Base-by-base conservation (phyloP, 352 stramenopile species). In the Globisporangium cederbergense region DNA sequence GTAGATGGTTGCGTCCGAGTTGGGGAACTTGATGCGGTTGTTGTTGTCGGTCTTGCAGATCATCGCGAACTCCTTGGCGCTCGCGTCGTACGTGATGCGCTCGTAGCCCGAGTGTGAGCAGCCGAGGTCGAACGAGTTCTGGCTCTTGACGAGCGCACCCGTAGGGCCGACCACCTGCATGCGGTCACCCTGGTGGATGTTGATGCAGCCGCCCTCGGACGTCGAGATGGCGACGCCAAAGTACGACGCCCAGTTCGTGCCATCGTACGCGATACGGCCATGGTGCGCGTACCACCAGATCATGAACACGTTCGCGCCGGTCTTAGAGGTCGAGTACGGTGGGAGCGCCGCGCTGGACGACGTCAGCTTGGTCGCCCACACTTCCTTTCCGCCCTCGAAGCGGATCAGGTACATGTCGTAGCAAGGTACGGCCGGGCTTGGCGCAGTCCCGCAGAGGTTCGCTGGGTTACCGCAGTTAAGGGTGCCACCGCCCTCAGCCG, bases 261-360 rank as follows among this genome's bases (percentile, higher is more conserved):
- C 77, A 60, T 88, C 77, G 54, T 60, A 86, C 10, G 75, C 77
- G 57, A 88, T 82, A 6, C 79, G 79, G 20, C 79, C 79, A 67
- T 88, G 79, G 60, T 88, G 79, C 0, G 77, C 75, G 71, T 88
- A 88, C 79, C 79, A 88, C 77, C 75, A 88, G 70, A 88, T 80
- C 79, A 88, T 88, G 62, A 71, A 88, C 47, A 86, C 79, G 38
- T 88, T 64, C 2, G 68, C 10, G 3, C 76, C 79, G 0, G 79
- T 79, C 49, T 72, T 76, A 10, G 60, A 70, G 2, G 66, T 67
- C 67, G 79, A 88, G 68, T 88, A 88, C 25, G 79, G 79, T 2
- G 76, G 78, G 30, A 87, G 68, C 30, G 69, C 72, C 0, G 76
- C 51, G 58, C 78, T 87, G 50, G 78, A 87, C 3, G 70, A 71